phyloP scores from a whole-genome alignment of 2,329 filamentous ascomycete species.

The Beauveria scarabaeidicola region DNA sequence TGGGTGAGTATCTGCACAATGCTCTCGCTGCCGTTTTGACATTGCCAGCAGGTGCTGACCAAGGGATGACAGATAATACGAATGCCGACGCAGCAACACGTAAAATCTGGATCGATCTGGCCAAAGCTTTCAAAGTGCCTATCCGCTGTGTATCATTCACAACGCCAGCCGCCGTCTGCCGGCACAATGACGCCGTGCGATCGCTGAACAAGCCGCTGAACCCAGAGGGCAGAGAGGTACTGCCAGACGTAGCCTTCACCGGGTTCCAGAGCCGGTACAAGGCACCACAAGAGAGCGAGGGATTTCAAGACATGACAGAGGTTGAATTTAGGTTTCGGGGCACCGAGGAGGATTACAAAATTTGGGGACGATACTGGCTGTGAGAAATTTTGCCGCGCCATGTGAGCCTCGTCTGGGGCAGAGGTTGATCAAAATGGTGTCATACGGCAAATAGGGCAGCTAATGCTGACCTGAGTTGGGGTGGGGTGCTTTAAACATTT shows the following conservation, averaged over 20 bases:
- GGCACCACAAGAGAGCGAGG: constrained; percentile 64
- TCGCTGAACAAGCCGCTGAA: constrained; percentile 66
- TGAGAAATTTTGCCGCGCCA: constrained; percentile 23
- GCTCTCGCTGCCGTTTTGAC: background rate
- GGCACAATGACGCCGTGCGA: constrained; percentile 84
- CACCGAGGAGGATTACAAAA: constrained; percentile 53
- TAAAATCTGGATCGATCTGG: constrained; percentile 69
- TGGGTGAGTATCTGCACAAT: constrained; percentile 51
- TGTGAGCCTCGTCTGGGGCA: background rate
- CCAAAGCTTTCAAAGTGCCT: constrained; percentile 59
- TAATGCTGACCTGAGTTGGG: too few species aligned
- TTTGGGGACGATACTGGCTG: constrained; percentile 75
- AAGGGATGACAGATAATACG: constrained; percentile 66
- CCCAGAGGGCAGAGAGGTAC: constrained; percentile 64
- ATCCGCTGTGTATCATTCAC: constrained; percentile 84
- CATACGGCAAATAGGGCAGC: too few species aligned
- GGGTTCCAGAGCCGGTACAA: constrained; percentile 66
- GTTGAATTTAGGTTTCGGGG: constrained; percentile 72
- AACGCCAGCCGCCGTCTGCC: constrained; percentile 57
- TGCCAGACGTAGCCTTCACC: constrained; percentile 75
- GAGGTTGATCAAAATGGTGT: too few species aligned
- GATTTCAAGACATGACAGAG: constrained; percentile 71
- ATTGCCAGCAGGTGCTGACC: constrained; percentile 3
- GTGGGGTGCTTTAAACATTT: background rate
- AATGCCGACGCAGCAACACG: constrained; percentile 76